phyloP scores from a whole-genome alignment of 2,329 filamentous ascomycete species.

The Parastagonospora avenae region DNA sequence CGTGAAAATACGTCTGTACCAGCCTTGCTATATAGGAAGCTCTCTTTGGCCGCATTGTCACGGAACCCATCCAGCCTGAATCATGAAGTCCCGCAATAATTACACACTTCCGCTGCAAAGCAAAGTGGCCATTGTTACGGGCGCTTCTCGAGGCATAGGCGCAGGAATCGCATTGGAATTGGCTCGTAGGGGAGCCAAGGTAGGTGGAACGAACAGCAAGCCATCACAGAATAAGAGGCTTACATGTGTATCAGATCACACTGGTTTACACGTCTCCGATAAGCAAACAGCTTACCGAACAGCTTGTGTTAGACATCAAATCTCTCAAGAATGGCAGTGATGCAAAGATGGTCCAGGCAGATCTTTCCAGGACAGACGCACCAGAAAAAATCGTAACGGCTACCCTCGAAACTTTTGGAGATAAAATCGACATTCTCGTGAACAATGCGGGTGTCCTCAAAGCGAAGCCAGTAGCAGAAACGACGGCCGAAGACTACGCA shows the following conservation, averaged over 20 bases:
- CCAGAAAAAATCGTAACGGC: constrained; percentile 46
- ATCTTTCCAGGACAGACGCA: constrained; percentile 45
- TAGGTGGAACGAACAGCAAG: constrained; percentile 8
- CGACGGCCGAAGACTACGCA: constrained; percentile 57
- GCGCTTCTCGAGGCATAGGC: constrained; percentile 58
- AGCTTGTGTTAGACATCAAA: constrained; percentile 44
- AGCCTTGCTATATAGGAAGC: no score
- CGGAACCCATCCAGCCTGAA: neutral
- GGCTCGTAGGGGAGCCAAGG: constrained; percentile 54
- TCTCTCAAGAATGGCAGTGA: constrained; percentile 42
- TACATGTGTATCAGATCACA: constrained; percentile 41
- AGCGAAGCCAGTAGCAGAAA: constrained; percentile 33
- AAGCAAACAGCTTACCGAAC: constrained; percentile 41
- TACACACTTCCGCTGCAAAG: constrained; percentile 27
- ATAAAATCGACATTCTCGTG: constrained; percentile 50
- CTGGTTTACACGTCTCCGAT: constrained; percentile 51
- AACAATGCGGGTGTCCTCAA: constrained; percentile 49
- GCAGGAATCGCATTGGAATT: constrained; percentile 55
- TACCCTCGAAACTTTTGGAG: constrained; percentile 45
- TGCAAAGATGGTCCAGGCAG: constrained; percentile 47
- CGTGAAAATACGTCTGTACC: no score
- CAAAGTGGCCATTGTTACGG: constrained; percentile 56
- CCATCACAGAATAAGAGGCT: neutral
- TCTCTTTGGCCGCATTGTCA: no score
- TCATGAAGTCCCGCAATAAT: constrained; percentile 18